phyloP scores from a whole-genome alignment of 2,329 filamentous ascomycete genomes.

The Peltaster fructicola region DNA sequence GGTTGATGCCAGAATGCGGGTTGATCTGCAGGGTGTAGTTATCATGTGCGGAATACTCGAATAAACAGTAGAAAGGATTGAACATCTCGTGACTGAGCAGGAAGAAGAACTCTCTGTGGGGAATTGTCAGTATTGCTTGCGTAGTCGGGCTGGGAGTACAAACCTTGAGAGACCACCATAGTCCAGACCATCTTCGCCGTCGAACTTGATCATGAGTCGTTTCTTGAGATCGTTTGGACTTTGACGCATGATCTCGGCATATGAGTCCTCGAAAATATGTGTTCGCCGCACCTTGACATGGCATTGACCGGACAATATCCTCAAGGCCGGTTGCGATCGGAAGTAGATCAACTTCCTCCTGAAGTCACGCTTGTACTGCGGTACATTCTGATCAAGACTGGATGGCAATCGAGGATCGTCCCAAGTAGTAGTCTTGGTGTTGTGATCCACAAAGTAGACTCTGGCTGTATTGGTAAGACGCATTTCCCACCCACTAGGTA shows the following conservation, averaged over 20 bases:
- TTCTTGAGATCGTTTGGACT: constrained; percentile 95
- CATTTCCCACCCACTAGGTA: constrained; percentile 99
- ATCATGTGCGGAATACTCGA: constrained; percentile 98
- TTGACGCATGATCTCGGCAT: constrained; percentile 94
- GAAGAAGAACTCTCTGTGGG: constrained; percentile 90
- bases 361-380: constrained; percentile 99
- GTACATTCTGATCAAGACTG: constrained; percentile 92
- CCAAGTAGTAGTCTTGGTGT: constrained; percentile 99
- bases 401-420: constrained; percentile 91
- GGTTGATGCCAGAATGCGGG: constrained; percentile 96
- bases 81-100: constrained; percentile 99
- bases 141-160: constrained; percentile 8
- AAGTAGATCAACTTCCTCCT: constrained; percentile 97
- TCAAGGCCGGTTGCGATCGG: constrained; percentile 88
- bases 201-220: constrained; percentile 98
- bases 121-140: constrained; percentile 13
- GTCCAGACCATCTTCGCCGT: constrained; percentile 92
- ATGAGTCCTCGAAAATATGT: constrained; percentile 97
- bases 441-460: constrained; percentile 98
- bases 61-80: constrained; percentile 98
- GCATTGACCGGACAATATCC: constrained; percentile 89
- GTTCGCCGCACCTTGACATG: constrained; percentile 94
- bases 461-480: constrained; percentile 92
- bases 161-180: constrained; percentile 85
- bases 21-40: constrained; percentile 99